Base-by-base conservation (phyloP, 2,329 filamentous ascomycete species). In the Nemania abortiva region DNA sequence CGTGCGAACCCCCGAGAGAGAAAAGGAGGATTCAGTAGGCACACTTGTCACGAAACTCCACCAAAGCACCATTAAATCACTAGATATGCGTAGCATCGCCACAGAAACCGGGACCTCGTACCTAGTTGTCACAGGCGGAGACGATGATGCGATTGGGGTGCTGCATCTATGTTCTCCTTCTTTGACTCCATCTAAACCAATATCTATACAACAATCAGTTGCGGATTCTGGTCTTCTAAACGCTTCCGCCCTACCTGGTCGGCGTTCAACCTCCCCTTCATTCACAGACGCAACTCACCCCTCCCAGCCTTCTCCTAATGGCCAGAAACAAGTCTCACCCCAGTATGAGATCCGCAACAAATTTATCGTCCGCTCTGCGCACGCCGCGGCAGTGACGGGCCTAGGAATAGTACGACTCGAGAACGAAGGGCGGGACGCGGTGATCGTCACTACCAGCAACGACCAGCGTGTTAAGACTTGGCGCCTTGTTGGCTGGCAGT, bases 61-160 rank as follows among this genome's bases (percentile, higher is more conserved):
- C 76, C 94, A 97, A 74, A 97, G 88, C 79, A 90, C 91, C 59
- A 88, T 98, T 77, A 97, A 97, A 78, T 82, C 84, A 22, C 81
- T 92, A 2, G 86, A 86, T 68, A 68, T 89, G 58, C 70, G 74
- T 3, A 52, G 20, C 15, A 45, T 66, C 34, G 31, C 56, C 67
- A 58, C 31, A 60, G 84, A 15, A 73, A 75, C 20, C 70, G 77
- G 34, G 74, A 73, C n/a, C 72, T 80, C 60, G 73, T 82, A 72
- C 72, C 70, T 92, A 0, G 77, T 97, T 20, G 79, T 93, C 4
- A 94, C 93, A 0, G 94, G 93, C 29, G 94, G 96, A 24, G 96
- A 99, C 75, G 96, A 98, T 79, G 96, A 96, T 70, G 91, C 91
- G 3, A 79, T 98, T 0, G 90, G 87, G 0, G 64, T 80, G 7